Percentiles rank a stretch among this genome's conserved stretches.
phyloP scores from a whole-genome alignment of 1,139 yeast species.

The Suhomyces panamericanus region DNA sequence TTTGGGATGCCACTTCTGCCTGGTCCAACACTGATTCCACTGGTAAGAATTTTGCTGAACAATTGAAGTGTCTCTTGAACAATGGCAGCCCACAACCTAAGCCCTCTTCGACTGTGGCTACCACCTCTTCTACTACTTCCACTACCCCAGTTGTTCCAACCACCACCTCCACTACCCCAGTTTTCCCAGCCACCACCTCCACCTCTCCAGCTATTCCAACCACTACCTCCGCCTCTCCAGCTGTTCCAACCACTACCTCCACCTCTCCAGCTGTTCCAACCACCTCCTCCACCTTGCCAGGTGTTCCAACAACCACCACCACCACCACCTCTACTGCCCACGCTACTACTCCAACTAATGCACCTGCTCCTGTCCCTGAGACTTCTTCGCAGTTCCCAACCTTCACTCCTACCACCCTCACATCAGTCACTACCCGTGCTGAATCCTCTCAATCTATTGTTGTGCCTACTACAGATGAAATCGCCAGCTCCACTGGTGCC shows the following conservation, averaged over 20 bases:
- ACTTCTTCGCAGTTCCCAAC: neutral
- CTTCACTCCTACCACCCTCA: neutral
- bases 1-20: slow-evolving; percentile 80
- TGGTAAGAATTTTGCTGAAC: slow-evolving; percentile 16
- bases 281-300: neutral
- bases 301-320: neutral
- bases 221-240: slow-evolving; percentile 2
- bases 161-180: slow-evolving; percentile 7
- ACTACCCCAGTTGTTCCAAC: slow-evolving; percentile 1
- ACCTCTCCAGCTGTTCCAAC: neutral
- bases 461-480: neutral
- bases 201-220: slow-evolving; percentile 3
- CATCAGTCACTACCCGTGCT: neutral
- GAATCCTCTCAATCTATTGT: slow-evolving; percentile 1
- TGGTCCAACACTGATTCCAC: slow-evolving; percentile 12
- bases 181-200: slow-evolving; percentile 5
- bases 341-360: slow-evolving; percentile 3
- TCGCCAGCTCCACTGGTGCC: neutral
- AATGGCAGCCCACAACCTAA: slow-evolving; percentile 2
- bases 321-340: slow-evolving; percentile 1
- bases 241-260: slow-evolving; percentile 2
- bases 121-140: slow-evolving; percentile 5
- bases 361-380: neutral
- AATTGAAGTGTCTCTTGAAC: slow-evolving; percentile 17
- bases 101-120: neutral